These are phyloP conservation scores for Vigna trinervia DNA, from an alignment of 306 rosid species.

Conservation along the genomic window DNA sequence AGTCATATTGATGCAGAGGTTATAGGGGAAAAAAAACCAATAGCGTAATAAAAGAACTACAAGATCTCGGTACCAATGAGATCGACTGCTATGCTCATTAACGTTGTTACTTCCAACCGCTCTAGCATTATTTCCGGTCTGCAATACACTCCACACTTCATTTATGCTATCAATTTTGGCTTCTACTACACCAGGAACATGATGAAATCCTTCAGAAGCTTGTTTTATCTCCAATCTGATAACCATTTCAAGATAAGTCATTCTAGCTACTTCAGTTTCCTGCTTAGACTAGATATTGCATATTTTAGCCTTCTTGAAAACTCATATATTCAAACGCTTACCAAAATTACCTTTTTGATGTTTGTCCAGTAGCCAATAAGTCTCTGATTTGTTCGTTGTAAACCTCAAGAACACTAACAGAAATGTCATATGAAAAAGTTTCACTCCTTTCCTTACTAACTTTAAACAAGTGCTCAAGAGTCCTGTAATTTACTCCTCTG, in stretches of 20 bases:
- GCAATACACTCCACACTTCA: conserved; percentile 79
- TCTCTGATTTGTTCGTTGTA: conserved; percentile 94
- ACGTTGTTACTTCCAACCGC: conserved; percentile 86
- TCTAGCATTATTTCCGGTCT: conserved; percentile 86
- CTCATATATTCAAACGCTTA: conserved; percentile 18
- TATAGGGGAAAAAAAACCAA: background rate
- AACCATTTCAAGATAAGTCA: conserved; percentile 37
- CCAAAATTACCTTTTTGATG: conserved; percentile 69
- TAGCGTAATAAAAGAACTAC: background rate
- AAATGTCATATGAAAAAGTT: conserved; percentile 62
- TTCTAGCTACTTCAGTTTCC: conserved; percentile 36
- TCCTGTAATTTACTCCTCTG: conserved; percentile 89
- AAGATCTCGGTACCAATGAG: conserved; percentile 71
- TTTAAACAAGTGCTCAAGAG: conserved; percentile 78
- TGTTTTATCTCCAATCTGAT: conserved; percentile 89
- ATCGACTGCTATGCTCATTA: conserved; percentile 92
- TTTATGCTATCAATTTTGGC: conserved; percentile 69
- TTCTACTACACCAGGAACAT: conserved; percentile 82
- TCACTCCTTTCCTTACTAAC: conserved; percentile 73
- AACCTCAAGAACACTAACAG: conserved; percentile 92
- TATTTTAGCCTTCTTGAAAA: conserved; percentile 38
- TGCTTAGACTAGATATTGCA: conserved; percentile 17
- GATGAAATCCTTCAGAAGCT: conserved; percentile 75
- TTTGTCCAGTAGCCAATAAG: conserved; percentile 65
- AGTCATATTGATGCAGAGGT: conserved; percentile 12